Evolutionary conservation across 2,329 filamentous ascomycete genomes (phyloP).

Genomic region (Lecanicillium sp.): DNA sequence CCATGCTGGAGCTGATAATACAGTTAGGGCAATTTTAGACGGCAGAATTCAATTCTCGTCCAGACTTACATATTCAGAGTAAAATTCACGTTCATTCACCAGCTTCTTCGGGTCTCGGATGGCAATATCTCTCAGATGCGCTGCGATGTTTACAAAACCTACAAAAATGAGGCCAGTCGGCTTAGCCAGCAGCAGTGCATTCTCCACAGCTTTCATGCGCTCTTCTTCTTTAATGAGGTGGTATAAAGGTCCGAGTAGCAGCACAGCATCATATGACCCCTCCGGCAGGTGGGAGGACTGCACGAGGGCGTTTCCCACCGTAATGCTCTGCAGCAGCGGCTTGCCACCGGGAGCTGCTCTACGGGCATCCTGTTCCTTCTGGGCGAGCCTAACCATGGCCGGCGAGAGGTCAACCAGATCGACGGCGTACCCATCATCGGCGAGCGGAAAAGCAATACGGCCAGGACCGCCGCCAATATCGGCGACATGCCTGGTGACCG

Average conservation of each 20-base stretch:
- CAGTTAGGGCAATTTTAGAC: neutral
- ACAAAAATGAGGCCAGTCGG: conserved; percentile 4
- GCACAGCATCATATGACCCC: conserved; percentile 8
- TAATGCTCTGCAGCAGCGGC: conserved; percentile 4
- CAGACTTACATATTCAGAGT: conserved; percentile 7
- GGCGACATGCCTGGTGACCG: conserved; percentile 4
- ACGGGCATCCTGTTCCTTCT: conserved; percentile 4
- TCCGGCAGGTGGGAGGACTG: neutral
- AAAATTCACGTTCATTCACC: conserved; percentile 3
- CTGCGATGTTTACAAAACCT: conserved; percentile 7
- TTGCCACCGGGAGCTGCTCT: neutral
- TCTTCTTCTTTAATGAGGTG: conserved; percentile 7
- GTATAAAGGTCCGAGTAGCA: conserved; percentile 9
- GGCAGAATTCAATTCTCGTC: neutral
- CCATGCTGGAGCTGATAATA: conserved; percentile 4
- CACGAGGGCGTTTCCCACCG: conserved; percentile 7
- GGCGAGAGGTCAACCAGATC: conserved; percentile 12
- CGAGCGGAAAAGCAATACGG: conserved; percentile 10
- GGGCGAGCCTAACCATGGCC: conserved; percentile 6
- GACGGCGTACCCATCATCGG: conserved; percentile 10
- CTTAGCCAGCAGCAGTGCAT: conserved; percentile 5
- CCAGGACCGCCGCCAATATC: conserved; percentile 12
- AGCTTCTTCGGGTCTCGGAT: conserved; percentile 5
- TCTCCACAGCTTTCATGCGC: conserved; percentile 4
- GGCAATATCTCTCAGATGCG: conserved; percentile 9